Conservation (phyloP, 805 yeast genomes). For the Suhomyces canberraensis region DNA sequence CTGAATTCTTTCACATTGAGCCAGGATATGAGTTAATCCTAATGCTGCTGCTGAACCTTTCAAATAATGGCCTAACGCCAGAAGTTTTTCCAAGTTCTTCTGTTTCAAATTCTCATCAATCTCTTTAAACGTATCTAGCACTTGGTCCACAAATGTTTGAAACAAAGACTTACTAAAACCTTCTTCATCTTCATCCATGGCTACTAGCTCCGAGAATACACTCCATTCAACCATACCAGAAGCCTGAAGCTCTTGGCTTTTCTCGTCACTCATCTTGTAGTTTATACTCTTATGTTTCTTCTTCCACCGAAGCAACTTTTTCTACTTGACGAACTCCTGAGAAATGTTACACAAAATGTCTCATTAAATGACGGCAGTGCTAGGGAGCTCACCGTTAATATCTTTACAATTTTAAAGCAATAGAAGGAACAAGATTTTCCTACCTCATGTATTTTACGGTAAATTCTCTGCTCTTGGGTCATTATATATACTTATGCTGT, state of each 20-base stretch:
- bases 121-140: slow-evolving; percentile 69
- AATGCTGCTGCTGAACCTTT: slow-evolving; percentile 95
- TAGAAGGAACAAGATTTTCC: no score
- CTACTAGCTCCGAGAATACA: slow-evolving; percentile 80
- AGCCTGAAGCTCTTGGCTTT: slow-evolving; percentile 32
- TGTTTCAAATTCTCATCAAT: slow-evolving; percentile 56
- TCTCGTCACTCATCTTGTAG: slow-evolving; percentile 10
- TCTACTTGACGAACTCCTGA: slow-evolving; percentile 7
- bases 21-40: slow-evolving; percentile 77
- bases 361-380: background rate
- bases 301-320: slow-evolving; percentile 7
- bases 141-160: slow-evolving; percentile 86
- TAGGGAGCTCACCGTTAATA: no score
- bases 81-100: slow-evolving; percentile 54
- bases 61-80: slow-evolving; percentile 83
- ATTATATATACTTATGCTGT: no score
- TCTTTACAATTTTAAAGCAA: no score
- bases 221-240: slow-evolving; percentile 82
- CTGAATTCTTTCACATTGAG: slow-evolving; percentile 90
- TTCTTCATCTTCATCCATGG: slow-evolving; percentile 96
- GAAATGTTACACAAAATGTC: slow-evolving; percentile 3
- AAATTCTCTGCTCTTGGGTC: no score
- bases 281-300: background rate
- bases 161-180: slow-evolving; percentile 80
- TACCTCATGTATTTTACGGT: no score